A percentile compares a stretch with the other conserved stretches of the same genome.
Conservation (phyloP, 768 basidiomycete species). For the Leccinellum luteum region DNA sequence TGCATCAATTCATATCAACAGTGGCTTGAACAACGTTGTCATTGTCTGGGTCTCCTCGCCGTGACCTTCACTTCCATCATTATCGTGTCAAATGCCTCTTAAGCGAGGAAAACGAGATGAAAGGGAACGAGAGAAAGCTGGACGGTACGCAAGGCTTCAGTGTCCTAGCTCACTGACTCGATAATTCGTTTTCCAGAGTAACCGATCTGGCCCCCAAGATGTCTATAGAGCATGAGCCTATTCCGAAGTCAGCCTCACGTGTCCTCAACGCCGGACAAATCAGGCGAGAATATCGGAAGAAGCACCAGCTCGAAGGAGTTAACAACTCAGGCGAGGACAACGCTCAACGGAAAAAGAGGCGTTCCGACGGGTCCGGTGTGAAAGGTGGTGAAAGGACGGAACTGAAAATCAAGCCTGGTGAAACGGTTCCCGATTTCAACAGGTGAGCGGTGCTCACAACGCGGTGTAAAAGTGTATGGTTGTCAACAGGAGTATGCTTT, state of each 20-base stretch:
- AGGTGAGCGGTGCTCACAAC: conserved; percentile 42
- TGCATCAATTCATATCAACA: neutral
- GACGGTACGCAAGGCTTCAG: conserved; percentile 37
- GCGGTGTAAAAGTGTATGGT: conserved; percentile 11
- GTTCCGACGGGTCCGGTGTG: conserved; percentile 20
- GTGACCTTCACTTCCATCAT: conserved; percentile 14
- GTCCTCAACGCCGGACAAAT: conserved; percentile 62
- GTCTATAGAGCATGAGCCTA: conserved; percentile 49
- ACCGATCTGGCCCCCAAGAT: conserved; percentile 48
- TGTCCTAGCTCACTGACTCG: neutral
- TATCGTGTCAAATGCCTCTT: conserved; percentile 54
- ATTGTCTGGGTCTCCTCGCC: conserved; percentile 3
- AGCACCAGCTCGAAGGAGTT: conserved; percentile 34
- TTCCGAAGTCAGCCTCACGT: conserved; percentile 68
- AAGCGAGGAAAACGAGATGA: conserved; percentile 57
- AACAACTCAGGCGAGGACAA: conserved; percentile 26
- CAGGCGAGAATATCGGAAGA: conserved; percentile 55
- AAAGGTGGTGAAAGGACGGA: conserved; percentile 18
- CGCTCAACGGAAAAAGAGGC: conserved; percentile 28
- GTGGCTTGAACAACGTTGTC: conserved; percentile 13
- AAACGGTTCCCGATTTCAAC: conserved; percentile 76
- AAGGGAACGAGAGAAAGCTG: conserved; percentile 41
- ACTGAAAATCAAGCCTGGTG: conserved; percentile 58
- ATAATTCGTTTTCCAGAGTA: conserved; percentile 37
- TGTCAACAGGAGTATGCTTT: conserved; percentile 4